Base-by-base conservation (phyloP, 1,139 yeast genomes). In the Chernovozyma sophiae-reginae region DNA sequence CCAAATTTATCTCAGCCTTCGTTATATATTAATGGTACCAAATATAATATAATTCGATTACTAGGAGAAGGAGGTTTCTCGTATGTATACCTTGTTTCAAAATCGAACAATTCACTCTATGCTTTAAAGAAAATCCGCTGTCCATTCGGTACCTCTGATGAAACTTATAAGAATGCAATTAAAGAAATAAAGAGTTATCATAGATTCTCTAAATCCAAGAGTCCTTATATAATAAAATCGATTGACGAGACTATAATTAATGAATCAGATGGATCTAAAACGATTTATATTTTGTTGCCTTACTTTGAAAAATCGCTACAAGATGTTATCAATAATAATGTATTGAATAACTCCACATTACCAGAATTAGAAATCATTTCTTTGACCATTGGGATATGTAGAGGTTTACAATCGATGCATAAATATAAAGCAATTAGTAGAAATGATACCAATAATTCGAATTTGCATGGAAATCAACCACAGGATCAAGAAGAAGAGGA, bases 31-130 rank as follows among this genome's bases (percentile, higher is more conserved):
- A 78, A 79, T 49, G 72, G 65, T 42, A 57, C 62, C 27, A 59
- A 57, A 31, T 79, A 77, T 56, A 66, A 60, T 44, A 82, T 90
- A n/a, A 62, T 79, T 35, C 74, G 78, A 43, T 69, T 90, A 17
- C 62, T 90, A 5, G 96, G 96, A 8, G 97, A 89, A 61, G 95
- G 96, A 1, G 95, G 95, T 5, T 85, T 85, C 53, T 81, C 95
- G 1, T 87, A 84, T 51, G 95, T 87, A n/a, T 90, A 90, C 52
- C 65, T 87, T 26, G 96, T 87, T 7, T 32, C 38, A 16, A 70
- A 73, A 47, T 57, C 63, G 40, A 65, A 66, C 33, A 72, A 73
- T 36, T 69, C 78, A 22, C 54, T 64, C 18, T 85, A 77, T 51
- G 96, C 96, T 2, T 62, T 90, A 51, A 89, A 90, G 62, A 84